Evolutionary conservation across 208 protist genomes (phyloP), one percentile per base, ranked within the genome.

Genomic region (Trypanosoma grayi): DNA sequence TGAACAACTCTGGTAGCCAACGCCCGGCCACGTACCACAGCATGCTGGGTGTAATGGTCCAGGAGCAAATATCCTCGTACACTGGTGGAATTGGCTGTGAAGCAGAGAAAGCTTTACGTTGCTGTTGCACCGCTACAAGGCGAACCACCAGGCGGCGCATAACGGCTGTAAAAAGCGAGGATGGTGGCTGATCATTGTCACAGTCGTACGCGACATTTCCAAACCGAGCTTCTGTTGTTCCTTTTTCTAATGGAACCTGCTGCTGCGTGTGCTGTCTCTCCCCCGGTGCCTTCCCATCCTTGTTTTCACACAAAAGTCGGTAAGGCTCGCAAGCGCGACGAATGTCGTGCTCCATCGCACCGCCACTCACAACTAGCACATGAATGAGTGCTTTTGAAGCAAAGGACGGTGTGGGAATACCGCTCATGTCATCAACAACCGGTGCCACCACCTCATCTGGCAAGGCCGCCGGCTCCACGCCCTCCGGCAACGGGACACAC

Each of bases 301-400:
- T 85, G 33, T 71, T 47, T 0, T n/a, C n/a, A n/a, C n/a, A n/a
- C n/a, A 20, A 24, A 20, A 92, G 25, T 3, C 28, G 39, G 63
- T 93, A 92, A 4, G 41, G 24, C 45, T 73, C 67, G 65, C 90
- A 92, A 2, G 84, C 75, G 18, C 83, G 83, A 28, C 86, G 80
- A 50, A 97, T 69, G 51, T 97, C 92, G 56, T 92, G 84, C 72
- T 97, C 92, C 47, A 94, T 78, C 9, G 80, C 92, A 25, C 92
- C 92, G 14, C 89, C 92, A 56, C 83, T 86, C 43, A 91, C 69
- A 18, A 97, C 89, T 10, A 95, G 16, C 6, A 70, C 70, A 46
- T 72, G 61, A 54, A 82, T 70, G 4, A 79, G 58, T 37, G 64
- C 73, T 6, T 43, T 55, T 37, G 66, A 65, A 33, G 22, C 0